Evolutionary conservation across 257 asterid species (phyloP).

Genomic region (Lantana camara): DNA sequence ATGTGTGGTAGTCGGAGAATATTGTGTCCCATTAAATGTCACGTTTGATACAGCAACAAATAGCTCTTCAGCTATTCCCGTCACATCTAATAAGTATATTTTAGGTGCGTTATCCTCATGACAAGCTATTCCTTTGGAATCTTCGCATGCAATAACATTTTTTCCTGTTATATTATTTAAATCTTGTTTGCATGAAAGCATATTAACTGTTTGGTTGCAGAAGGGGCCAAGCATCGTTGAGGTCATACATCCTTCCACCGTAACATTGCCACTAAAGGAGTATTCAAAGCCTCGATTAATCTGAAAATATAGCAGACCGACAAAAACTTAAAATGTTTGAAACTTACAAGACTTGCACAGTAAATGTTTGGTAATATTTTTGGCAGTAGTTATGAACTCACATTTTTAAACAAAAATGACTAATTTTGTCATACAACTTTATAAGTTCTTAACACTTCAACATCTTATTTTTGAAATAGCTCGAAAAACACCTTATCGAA

Average conservation of each 20-base stretch:
- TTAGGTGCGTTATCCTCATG: slow-evolving; percentile 43
- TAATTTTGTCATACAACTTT: too few species aligned
- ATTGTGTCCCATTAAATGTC: slow-evolving; percentile 39
- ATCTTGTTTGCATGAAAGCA: slow-evolving; percentile 57
- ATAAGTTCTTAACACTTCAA: too few species aligned
- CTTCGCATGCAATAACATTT: slow-evolving; percentile 56
- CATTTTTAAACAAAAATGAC: too few species aligned
- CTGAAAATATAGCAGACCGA: slow-evolving; percentile 48
- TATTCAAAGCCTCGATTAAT: slow-evolving; percentile 78
- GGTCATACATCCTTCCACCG: slow-evolving; percentile 79
- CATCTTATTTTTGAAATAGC: too few species aligned
- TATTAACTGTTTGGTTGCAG: slow-evolving; percentile 83
- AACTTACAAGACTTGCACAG: too few species aligned
- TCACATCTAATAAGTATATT: slow-evolving; percentile 60
- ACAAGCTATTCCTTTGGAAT: slow-evolving; percentile 52
- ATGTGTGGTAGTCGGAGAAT: slow-evolving; percentile 40
- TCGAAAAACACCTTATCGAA: too few species aligned
- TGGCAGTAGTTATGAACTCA: too few species aligned
- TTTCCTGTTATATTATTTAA: slow-evolving; percentile 30
- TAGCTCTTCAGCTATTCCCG: slow-evolving; percentile 63
- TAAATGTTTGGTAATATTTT: too few species aligned
- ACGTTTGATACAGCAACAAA: slow-evolving; percentile 54
- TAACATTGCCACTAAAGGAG: slow-evolving; percentile 74
- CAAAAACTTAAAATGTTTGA: slow-evolving; percentile 2
- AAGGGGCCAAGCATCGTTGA: slow-evolving; percentile 66